Conservation (phyloP, 768 basidiomycete genomes). For the Pisolithus sp. region DNA sequence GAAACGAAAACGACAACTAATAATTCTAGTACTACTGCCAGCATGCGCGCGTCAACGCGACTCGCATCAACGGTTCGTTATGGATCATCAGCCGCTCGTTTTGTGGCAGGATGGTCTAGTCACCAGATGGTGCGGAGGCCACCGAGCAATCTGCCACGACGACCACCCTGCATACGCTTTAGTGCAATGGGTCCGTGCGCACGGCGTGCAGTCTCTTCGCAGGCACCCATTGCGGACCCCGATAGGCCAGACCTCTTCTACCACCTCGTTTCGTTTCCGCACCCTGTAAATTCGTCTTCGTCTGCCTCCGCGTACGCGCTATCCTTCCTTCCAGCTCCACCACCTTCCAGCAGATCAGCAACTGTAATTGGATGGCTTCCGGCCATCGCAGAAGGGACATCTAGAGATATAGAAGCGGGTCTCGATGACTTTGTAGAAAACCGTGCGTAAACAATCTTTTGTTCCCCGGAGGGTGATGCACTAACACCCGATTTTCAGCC, state of each 20-base stretch:
- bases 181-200: neutral
- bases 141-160: neutral
- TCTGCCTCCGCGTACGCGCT: conserved; percentile 52
- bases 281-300: conserved; percentile 33
- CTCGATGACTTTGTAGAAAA: conserved; percentile 71
- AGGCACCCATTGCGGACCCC: conserved; percentile 40
- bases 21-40: too few relatives aligned
- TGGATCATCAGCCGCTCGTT: neutral
- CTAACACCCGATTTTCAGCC: conserved; percentile 31
- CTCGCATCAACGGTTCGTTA: too few relatives aligned
- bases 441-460: conserved; percentile 34
- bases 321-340: conserved; percentile 50
- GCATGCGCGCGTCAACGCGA: too few relatives aligned
- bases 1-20: too few relatives aligned
- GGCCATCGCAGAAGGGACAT: conserved; percentile 30
- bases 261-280: conserved; percentile 53
- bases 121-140: neutral
- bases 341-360: conserved; percentile 38
- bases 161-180: neutral
- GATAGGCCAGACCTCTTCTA: conserved; percentile 64
- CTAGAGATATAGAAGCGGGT: conserved; percentile 39
- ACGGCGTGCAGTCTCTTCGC: conserved; percentile 13
- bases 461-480: neutral
- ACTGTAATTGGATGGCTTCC: conserved; percentile 69
- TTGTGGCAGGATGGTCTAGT: neutral